Evolutionary conservation across 257 asterid genomes (phyloP).

Genomic region (Jacaranda mimosifolia): DNA sequence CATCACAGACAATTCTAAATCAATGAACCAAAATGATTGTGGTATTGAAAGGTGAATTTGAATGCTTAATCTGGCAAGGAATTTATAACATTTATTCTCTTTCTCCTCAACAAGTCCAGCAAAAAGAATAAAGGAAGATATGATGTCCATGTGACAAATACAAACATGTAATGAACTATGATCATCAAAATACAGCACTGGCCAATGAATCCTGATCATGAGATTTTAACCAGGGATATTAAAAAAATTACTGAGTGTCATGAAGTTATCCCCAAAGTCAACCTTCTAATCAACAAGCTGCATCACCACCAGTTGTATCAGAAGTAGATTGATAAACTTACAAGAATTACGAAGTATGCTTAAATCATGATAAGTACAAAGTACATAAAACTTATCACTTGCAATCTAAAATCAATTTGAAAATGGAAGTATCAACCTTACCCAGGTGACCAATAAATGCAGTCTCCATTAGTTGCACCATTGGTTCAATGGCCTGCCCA

Average conservation of each 20-base stretch:
- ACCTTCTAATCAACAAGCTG: conserved; percentile 7
- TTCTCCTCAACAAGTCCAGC: no score
- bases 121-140: no score
- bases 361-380: neutral
- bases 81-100: no score
- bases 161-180: neutral
- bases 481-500: conserved; percentile 92
- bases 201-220: neutral
- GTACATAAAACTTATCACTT: neutral
- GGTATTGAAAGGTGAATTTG: no score
- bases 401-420: neutral
- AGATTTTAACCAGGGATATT: conserved; percentile 11
- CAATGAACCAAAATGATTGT: no score
- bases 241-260: neutral
- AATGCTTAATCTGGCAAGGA: no score
- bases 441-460: conserved; percentile 89
- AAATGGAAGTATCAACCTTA: conserved; percentile 45
- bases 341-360: neutral
- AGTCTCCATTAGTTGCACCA: conserved; percentile 85
- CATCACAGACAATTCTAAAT: no score
- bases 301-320: conserved; percentile 9
- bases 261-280: conserved; percentile 18
- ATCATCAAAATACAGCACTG: neutral
- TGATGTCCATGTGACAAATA: neutral
- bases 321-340: neutral